phyloP scores from a whole-genome alignment of 2,329 filamentous ascomycete genomes.

The Fusarium proliferatum region DNA sequence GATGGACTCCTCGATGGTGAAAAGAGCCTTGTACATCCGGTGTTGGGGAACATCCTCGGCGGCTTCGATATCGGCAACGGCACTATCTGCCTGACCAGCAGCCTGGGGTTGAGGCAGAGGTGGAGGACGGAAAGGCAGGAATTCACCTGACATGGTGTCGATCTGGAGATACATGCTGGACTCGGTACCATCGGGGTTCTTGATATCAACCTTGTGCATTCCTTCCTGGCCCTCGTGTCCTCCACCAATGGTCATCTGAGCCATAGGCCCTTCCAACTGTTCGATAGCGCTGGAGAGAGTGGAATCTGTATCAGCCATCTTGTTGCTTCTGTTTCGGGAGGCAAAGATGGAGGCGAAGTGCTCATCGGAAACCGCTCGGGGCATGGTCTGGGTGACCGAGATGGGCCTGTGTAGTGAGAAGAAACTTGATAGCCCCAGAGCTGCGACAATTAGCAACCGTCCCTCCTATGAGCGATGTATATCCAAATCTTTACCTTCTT shows the following conservation, averaged over 20 bases:
- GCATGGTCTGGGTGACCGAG: conserved; percentile 85
- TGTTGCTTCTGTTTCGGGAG: conserved; percentile 59
- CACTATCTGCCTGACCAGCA: conserved; percentile 52
- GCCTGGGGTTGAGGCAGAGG: conserved; percentile 76
- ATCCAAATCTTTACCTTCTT: conserved; percentile 64
- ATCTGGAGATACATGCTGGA: conserved; percentile 73
- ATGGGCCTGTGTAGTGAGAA: conserved; percentile 97
- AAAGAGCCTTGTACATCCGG: conserved; percentile 71
- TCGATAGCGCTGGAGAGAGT: conserved; percentile 72
- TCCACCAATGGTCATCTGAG: conserved; percentile 60
- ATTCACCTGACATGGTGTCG: conserved; percentile 75
- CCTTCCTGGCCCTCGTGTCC: conserved; percentile 58
- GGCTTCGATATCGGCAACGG: conserved; percentile 47
- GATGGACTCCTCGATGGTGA: conserved; percentile 74
- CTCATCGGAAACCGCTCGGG: conserved; percentile 75
- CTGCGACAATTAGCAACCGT: conserved; percentile 59
- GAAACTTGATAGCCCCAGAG: conserved; percentile 89
- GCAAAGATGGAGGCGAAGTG: conserved; percentile 89
- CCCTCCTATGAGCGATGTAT: no score
- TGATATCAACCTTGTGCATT: conserved; percentile 63
- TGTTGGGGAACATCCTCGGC: conserved; percentile 56
- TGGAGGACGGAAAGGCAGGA: conserved; percentile 87
- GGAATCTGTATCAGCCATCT: conserved; percentile 72
- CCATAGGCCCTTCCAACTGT: conserved; percentile 68
- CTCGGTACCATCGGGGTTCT: conserved; percentile 66